Evolutionary conservation across 2,329 filamentous ascomycete genomes (phyloP), one percentile per base, ranked within the genome.

Genomic region (Ceratocystis colombiana): DNA sequence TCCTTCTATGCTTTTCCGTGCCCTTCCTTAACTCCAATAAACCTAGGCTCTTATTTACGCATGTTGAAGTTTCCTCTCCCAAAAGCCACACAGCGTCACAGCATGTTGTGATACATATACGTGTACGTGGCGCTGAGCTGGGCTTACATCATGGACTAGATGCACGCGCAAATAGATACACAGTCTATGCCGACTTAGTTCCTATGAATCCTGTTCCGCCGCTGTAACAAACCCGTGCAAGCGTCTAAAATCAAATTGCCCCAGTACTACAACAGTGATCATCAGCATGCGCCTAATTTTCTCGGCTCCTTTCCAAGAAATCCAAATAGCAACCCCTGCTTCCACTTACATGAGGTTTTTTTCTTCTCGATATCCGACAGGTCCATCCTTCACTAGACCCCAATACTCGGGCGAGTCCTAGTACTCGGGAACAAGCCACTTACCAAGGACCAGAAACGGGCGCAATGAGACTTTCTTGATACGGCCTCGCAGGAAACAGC

Each of bases 51-150:
- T 37, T 10, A 8, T 59, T 17, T 28, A 37, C 55, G 3, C 10
- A 15, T 41, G 37, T 2, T 41, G 3, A 41, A 15, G 12, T 41
- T 41, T 41, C 12, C 10, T 41, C 37, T 41, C 12, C 12, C 33
- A 7, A 55, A 4, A 37, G 17, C 12, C 30, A 37, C 28, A 25
- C 25, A n/a, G 6, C 28, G 33, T 10, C 28, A 20, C 55, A 20
- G 15, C 17, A 59, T 37, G 55, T 8, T n/a, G 55, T 59, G 28
- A 6, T n/a, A 59, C 55, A n/a, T 59, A 28, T 33, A 59, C 55
- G 55, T 59, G 55, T 59, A 59, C 55, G 33, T 59, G 30, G 30
- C 17, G 25, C 5, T 59, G 55, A 59, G 25, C 55, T 37, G 17
- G 55, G 55, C 55, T n/a, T 59, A 37, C 55, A 37, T 59, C 17